These are phyloP conservation scores for Aspergillus udagawae DNA, from an alignment of 2,329 filamentous ascomycete genomes.

Conservation along the genomic window DNA sequence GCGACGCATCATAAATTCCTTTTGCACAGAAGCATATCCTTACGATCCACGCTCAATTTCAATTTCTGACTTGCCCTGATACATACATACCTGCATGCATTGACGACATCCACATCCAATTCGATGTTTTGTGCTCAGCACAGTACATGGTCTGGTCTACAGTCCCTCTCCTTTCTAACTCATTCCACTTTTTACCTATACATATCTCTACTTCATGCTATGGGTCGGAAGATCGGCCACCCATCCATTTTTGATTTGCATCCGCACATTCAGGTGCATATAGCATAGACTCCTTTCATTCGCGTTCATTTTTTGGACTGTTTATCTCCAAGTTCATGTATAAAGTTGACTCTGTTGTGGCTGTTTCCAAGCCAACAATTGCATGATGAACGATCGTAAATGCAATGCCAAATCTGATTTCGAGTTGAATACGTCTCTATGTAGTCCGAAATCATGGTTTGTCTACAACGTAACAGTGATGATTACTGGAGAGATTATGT, in stretches of 20 bases:
- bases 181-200: background rate
- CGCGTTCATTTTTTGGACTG: background rate
- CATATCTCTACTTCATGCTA: background rate
- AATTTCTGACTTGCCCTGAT: background rate
- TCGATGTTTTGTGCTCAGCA: background rate
- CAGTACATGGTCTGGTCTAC: background rate
- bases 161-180: background rate
- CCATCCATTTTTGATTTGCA: background rate
- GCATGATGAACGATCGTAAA: background rate
- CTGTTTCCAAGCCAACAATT: background rate
- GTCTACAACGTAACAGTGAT: background rate
- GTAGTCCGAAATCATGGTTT: background rate
- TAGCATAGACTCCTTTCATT: background rate
- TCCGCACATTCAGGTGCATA: background rate
- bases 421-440: background rate
- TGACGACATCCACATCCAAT: background rate
- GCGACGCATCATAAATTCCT: background rate
- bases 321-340: background rate
- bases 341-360: background rate
- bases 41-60: constrained; percentile 2
- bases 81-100: background rate
- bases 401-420: background rate
- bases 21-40: constrained; percentile 1
- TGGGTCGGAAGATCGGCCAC: background rate
- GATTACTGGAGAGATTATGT: background rate